Evolutionary conservation across 768 basidiomycete species (phyloP).

Genomic region (Lactifluus echinatus): DNA sequence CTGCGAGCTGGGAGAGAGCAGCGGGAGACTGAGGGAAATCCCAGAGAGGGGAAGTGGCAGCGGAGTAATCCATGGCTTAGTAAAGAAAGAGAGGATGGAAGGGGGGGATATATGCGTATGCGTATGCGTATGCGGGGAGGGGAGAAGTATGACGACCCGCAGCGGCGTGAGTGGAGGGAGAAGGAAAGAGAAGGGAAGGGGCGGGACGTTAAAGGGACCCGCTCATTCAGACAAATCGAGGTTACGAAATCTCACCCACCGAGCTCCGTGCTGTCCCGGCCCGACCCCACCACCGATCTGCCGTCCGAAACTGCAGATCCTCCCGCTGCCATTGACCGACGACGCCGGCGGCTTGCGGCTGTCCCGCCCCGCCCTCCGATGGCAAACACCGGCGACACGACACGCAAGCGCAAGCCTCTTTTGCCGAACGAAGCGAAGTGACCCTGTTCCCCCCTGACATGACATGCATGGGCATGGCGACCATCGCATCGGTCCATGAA

Average conservation of each 20-base stretch:
- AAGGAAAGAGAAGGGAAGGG: no score
- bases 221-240: background rate
- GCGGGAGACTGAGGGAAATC: conserved; percentile 43
- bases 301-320: background rate
- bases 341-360: no score
- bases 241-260: background rate
- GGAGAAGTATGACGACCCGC: background rate
- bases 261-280: no score
- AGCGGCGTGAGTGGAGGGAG: no score
- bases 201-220: background rate
- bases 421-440: no score
- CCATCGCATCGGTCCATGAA: background rate
- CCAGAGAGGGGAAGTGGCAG: conserved; percentile 50
- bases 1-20: conserved; percentile 54
- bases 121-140: no score
- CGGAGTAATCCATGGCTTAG: conserved; percentile 41
- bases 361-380: no score
- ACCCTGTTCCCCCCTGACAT: no score
- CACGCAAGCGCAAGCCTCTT: background rate
- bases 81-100: background rate
- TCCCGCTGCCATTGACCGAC: no score
- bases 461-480: background rate
- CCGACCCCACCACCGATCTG: background rate
- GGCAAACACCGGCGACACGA: background rate
- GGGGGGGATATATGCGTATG: background rate